Evolutionary conservation across 2,329 filamentous ascomycete species (phyloP).

Genomic region (Hypoxylon rubiginosum): DNA sequence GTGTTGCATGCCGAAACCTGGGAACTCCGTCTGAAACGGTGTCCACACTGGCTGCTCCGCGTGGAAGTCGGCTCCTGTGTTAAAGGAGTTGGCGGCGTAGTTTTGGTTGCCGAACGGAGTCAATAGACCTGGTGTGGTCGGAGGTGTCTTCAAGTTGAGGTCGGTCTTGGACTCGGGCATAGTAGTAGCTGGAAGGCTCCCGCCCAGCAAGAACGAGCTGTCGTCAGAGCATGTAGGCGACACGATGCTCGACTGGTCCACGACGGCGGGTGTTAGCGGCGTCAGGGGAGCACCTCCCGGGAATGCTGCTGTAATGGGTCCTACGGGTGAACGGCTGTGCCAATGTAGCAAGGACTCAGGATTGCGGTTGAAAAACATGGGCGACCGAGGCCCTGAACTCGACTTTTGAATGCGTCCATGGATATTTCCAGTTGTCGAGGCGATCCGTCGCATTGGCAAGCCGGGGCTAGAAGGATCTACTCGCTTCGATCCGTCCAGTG

Average conservation of each 20-base stretch:
- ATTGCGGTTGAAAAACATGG: conserved; percentile 60
- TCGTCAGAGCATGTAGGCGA: conserved; percentile 58
- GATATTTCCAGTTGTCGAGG: conserved; percentile 62
- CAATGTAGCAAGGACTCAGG: conserved; percentile 60
- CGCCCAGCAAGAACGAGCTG: conserved; percentile 51
- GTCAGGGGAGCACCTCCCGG: conserved; percentile 62
- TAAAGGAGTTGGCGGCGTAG: conserved; percentile 52
- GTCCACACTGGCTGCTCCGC: conserved; percentile 65
- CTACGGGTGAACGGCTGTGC: conserved; percentile 59
- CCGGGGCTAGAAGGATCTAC: conserved; percentile 60
- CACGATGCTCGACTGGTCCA: conserved; percentile 55
- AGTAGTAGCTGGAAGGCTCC: conserved; percentile 38
- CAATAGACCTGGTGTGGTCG: conserved; percentile 65
- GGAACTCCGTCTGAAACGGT: conserved; percentile 62
- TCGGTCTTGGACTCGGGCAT: conserved; percentile 53
- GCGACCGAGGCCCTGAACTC: conserved; percentile 57
- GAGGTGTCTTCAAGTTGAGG: conserved; percentile 65
- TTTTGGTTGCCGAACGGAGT: conserved; percentile 58
- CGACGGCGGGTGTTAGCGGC: conserved; percentile 62
- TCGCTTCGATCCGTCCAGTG: conserved; percentile 61
- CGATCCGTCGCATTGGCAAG: conserved; percentile 64
- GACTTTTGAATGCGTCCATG: conserved; percentile 60
- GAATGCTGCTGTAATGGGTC: conserved; percentile 54
- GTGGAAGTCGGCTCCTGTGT: conserved; percentile 48
- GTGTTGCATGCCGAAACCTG: conserved; percentile 57